Evolutionary conservation across 352 stramenopile species (phyloP), one percentile per base, ranked within the genome.

Genomic region (Lagenidium giganteum): DNA sequence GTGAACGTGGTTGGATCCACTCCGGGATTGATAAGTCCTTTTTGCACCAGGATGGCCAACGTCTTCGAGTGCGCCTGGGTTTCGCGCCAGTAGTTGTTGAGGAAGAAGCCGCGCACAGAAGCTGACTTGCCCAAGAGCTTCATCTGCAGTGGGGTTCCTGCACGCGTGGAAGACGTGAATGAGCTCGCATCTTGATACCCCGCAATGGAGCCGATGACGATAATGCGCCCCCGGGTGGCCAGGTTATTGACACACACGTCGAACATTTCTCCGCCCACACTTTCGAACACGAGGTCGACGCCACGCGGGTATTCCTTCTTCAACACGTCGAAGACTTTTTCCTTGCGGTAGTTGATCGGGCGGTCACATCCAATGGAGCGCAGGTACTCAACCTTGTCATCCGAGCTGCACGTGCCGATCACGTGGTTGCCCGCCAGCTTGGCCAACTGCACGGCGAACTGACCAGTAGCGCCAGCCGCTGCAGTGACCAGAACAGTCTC

Each of bases 321-420:
- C 24, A 75, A 47, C 63, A 68, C 59, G 30, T 73, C 46, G 31
- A 40, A 56, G 28, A 74, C 26, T 22, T 64, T 68, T 31, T 80
- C 64, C 53, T 91, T 75, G 22, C 57, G 69, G 62, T 93, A 93
- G 53, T 91, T 81, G 34, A 93, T 70, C 37, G 80, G 47, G 28
- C 80, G 72, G 47, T 84, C 67, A 22, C 53, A 70, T n/a, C 70
- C 78, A 12, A 79, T 51, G 17, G 50, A 67, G 18, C 48, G 46
- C 29, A 91, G 60, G 55, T 86, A 77, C 25, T 90, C 73, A 31
- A 71, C 76, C 59, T 93, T 93, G 43, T 87, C 83, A 18, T 74
- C 57, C 30, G 71, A 87, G 54, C 71, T 87, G 57, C 53, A 70
- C 30, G 69, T 86, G 38, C 65, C 65, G 43, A 91, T 82, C 11